Evolutionary conservation across 495 filamentous ascomycete species (phyloP).

Genomic region (Venustampulla echinocandica): DNA sequence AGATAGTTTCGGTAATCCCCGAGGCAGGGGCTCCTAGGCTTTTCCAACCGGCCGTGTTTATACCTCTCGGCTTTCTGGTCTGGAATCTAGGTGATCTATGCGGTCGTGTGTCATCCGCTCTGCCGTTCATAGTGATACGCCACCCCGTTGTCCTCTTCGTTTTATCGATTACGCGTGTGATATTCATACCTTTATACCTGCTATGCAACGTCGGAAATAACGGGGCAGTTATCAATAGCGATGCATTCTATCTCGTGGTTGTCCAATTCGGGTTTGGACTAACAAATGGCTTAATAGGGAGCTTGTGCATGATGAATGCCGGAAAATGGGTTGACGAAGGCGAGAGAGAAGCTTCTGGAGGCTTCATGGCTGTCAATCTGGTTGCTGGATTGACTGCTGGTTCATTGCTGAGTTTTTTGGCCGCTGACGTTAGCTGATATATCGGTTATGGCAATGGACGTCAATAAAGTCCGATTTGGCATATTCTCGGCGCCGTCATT

Average conservation of each 20-base stretch:
- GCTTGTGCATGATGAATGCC: slow-evolving; percentile 84
- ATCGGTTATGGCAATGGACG: too few relatives aligned
- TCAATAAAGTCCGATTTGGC: too few relatives aligned
- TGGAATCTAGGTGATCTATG: slow-evolving; percentile 88
- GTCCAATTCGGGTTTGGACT: slow-evolving; percentile 79
- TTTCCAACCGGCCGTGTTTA: slow-evolving; percentile 66
- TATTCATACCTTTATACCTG: slow-evolving; percentile 77
- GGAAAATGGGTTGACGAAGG: slow-evolving; percentile 65
- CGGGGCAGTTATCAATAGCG: slow-evolving; percentile 63
- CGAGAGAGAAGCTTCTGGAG: slow-evolving; percentile 81
- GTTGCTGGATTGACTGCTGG: slow-evolving; percentile 76
- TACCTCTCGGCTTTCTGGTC: slow-evolving; percentile 82
- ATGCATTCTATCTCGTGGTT: slow-evolving; percentile 77
- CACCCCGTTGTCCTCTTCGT: slow-evolving; percentile 56
- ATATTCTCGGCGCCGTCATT: too few relatives aligned
- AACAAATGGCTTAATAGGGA: slow-evolving; percentile 78
- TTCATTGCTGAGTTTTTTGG: slow-evolving; percentile 81
- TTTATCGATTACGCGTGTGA: slow-evolving; percentile 50
- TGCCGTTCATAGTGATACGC: slow-evolving; percentile 51
- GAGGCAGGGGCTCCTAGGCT: slow-evolving; percentile 43
- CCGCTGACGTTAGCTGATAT: slow-evolving; percentile 19
- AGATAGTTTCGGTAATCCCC: slow-evolving; percentile 62
- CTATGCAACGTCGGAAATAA: slow-evolving; percentile 73
- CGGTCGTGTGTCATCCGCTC: slow-evolving; percentile 62
- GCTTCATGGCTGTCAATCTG: slow-evolving; percentile 87